Evolutionary conservation across 148 eudicot genomes (phyloP).

Genomic region (Euryodendron excelsum): DNA sequence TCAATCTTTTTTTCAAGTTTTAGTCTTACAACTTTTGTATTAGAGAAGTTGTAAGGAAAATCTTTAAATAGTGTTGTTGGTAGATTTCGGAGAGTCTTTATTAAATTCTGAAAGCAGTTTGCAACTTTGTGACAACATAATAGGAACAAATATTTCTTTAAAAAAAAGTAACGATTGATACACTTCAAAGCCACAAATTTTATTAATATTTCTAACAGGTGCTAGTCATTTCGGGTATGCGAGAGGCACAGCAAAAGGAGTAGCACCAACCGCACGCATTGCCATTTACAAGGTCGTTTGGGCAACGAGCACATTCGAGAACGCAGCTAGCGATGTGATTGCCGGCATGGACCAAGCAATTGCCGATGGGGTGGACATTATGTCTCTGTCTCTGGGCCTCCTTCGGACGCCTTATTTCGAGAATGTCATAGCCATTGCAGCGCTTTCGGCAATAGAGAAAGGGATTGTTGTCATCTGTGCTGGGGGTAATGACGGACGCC

Average conservation of each 20-base stretch:
- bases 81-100: too few relatives aligned
- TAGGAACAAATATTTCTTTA: too few relatives aligned
- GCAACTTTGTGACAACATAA: too few relatives aligned
- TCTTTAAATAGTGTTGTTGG: too few relatives aligned
- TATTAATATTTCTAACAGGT: too few relatives aligned
- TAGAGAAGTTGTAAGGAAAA: too few relatives aligned
- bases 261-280: conserved; percentile 10
- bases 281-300: conserved; percentile 23
- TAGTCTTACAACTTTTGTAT: too few relatives aligned
- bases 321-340: conserved; percentile 1
- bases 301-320: background rate
- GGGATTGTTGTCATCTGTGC: conserved; percentile 19
- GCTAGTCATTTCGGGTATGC: background rate
- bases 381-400: conserved; percentile 11
- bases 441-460: conserved; percentile 13
- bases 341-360: conserved; percentile 21
- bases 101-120: too few relatives aligned
- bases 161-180: too few relatives aligned
- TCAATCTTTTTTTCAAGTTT: too few relatives aligned
- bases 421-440: conserved; percentile 6
- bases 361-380: conserved; percentile 13
- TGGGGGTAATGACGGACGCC: conserved; percentile 11
- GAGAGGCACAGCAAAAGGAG: conserved; percentile 6
- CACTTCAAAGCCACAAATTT: too few relatives aligned
- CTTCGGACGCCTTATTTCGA: background rate